These are phyloP conservation scores for bread wheat (Triticum aestivum) DNA, from an alignment of 176 grass and related monocot genomes.

Conservation along the genomic window IWGSC_CS_RefSeq_v2.1 NC_057810.1:34700131-34700630, in stretches of 20 bases:
- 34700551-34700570: too few species aligned
- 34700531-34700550: too few species aligned
- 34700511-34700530: too few species aligned
- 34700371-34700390: background rate
- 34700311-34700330: background rate
- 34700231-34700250: background rate
- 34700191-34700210: slow-evolving; percentile 65
- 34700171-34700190: slow-evolving; percentile 49
- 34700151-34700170: slow-evolving; percentile 60
- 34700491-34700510: too few species aligned
- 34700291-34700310: background rate
- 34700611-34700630: too few species aligned
- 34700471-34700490: too few species aligned
- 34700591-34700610: too few species aligned
- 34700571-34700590: too few species aligned
- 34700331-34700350: background rate
- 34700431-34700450: too few species aligned
- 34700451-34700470: too few species aligned
- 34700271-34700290: background rate
- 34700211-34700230: slow-evolving; percentile 11
- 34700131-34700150: slow-evolving; percentile 59
- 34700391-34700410: too few species aligned
- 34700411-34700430: too few species aligned
- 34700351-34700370: background rate
- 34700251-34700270: background rate